These are phyloP conservation scores for Fusarium buxicola DNA, from an alignment of 2,329 filamentous ascomycete genomes.

Conservation along the genomic window DNA sequence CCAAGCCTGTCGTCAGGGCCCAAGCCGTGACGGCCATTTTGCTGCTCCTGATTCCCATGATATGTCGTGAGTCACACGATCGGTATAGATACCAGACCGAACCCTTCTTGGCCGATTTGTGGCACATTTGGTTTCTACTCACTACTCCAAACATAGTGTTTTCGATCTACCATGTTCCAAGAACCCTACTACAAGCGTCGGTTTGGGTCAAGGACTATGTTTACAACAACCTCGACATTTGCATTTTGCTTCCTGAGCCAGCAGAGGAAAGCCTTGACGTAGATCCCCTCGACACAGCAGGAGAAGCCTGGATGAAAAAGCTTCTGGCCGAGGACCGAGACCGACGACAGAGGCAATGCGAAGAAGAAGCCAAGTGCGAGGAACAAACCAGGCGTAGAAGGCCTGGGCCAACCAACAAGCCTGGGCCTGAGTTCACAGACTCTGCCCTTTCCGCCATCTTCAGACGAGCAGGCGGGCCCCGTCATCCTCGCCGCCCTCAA, in stretches of 20 bases:
- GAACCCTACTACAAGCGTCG: background rate
- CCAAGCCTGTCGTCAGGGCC: background rate
- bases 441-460: background rate
- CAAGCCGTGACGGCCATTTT: background rate
- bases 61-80: constrained; percentile 5
- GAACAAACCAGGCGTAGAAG: background rate
- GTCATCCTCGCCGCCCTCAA: background rate
- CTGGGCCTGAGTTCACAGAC: background rate
- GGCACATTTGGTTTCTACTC: constrained; percentile 10
- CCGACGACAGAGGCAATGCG: background rate
- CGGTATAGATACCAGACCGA: background rate
- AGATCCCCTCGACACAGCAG: constrained; percentile 2
- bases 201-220: constrained; percentile 14
- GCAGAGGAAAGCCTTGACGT: background rate
- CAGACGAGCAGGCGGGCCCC: background rate
- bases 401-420: background rate
- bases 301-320: constrained; percentile 19
- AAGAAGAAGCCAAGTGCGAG: constrained; percentile 3
- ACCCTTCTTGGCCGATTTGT: background rate
- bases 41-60: background rate
- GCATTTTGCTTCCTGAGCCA: constrained; percentile 4
- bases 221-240: constrained; percentile 3
- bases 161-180: constrained; percentile 1
- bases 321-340: constrained; percentile 9
- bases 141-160: constrained; percentile 5